Evolutionary conservation across 192 early-diverging fungal genomes (phyloP).

Genomic region (Coemansia sp.): DNA sequence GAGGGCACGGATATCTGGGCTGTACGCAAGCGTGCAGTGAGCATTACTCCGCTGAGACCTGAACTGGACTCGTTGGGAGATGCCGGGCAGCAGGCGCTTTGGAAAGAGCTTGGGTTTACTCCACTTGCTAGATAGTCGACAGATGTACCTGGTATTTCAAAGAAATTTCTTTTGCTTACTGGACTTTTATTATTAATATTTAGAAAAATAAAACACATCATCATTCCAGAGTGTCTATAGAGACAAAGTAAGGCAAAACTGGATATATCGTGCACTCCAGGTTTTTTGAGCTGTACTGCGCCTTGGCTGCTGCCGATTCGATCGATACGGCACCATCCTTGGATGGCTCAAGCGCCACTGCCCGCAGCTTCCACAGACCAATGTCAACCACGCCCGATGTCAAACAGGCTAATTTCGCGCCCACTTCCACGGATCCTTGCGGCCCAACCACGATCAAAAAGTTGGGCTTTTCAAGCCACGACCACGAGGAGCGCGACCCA

Average conservation of each 20-base stretch:
- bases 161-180: too few relatives aligned
- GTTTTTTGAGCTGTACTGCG: conserved; percentile 17
- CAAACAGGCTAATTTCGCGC: conserved; percentile 19
- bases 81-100: conserved; percentile 7
- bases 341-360: conserved; percentile 8
- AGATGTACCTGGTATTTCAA: too few relatives aligned
- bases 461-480: conserved; percentile 31
- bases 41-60: conserved; percentile 23
- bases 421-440: conserved; percentile 9
- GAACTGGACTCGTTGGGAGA: conserved; percentile 20
- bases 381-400: conserved; percentile 35
- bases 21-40: conserved; percentile 12
- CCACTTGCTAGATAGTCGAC: background rate
- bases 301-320: background rate
- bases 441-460: conserved; percentile 12
- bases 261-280: conserved; percentile 27
- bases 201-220: background rate
- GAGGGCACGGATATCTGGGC: conserved; percentile 29
- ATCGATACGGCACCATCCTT: background rate
- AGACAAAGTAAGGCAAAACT: conserved; percentile 31
- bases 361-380: conserved; percentile 36
- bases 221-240: background rate
- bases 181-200: too few relatives aligned
- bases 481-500: conserved; percentile 40
- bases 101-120: conserved; percentile 20